Conservation (phyloP, 2,329 filamentous ascomycete genomes). For the Aspergillus vadensis region DNA sequence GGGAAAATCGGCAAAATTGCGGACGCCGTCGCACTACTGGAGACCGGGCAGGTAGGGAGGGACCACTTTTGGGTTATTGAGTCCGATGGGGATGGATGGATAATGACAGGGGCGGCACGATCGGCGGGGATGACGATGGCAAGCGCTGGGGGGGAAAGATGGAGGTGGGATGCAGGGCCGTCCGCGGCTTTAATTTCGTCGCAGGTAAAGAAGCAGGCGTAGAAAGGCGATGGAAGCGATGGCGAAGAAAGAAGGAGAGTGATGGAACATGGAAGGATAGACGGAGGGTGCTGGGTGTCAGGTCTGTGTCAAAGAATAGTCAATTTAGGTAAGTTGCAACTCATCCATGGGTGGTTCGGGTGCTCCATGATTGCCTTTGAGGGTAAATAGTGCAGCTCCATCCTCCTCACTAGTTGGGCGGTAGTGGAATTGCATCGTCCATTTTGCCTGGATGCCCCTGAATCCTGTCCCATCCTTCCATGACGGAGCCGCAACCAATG, state of each 20-base stretch:
- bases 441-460: neutral
- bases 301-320: neutral
- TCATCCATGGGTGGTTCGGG: neutral
- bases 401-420: neutral
- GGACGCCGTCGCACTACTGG: conserved; percentile 12
- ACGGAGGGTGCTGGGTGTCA: neutral
- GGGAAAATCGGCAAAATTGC: conserved; percentile 8
- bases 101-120: conserved; percentile 23
- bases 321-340: neutral
- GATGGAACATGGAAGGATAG: neutral
- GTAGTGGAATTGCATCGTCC: neutral
- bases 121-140: conserved; percentile 18
- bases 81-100: conserved; percentile 12
- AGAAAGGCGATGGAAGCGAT: neutral
- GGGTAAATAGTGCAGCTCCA: conserved; percentile 3
- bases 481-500: neutral
- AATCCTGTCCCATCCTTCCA: neutral
- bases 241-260: neutral
- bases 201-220: neutral
- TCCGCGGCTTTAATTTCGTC: conserved; percentile 7
- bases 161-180: conserved; percentile 7
- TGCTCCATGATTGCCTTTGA: neutral
- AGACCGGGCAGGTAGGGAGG: conserved; percentile 13
- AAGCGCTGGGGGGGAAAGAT: conserved; percentile 3
- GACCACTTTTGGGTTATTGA: conserved; percentile 20